Conservation (phyloP, 345 rosid species). For the Barbarea vulgaris region DNA sequence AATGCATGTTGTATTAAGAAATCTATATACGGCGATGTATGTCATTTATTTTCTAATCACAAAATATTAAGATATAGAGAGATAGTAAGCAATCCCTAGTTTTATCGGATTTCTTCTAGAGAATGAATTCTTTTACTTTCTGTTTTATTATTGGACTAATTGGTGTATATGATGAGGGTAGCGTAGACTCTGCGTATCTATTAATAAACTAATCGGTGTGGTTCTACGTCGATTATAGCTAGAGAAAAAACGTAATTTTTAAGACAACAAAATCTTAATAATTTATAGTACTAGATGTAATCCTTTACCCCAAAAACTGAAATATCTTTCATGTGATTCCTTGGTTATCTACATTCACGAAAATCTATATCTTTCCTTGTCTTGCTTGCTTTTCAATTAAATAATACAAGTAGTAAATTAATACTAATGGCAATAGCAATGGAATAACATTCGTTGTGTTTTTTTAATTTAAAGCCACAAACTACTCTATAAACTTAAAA, state of each 20-base stretch:
- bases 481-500: not conserved
- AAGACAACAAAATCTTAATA: constrained; percentile 22
- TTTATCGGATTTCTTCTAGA: constrained; percentile 10
- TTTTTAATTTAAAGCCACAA: constrained; percentile 1
- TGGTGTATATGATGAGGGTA: constrained; percentile 24
- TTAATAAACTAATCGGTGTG: constrained; percentile 2
- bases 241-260: not conserved
- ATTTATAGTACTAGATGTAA: constrained; percentile 21
- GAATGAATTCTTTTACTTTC: constrained; percentile 1
- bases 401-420: not conserved
- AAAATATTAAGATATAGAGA: constrained; percentile 13
- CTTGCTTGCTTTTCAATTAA: constrained; percentile 25
- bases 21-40: not conserved
- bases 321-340: constrained; percentile 40
- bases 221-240: constrained; percentile 14
- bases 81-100: constrained; percentile 34
- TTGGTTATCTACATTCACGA: constrained; percentile 41
- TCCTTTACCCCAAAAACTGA: constrained; percentile 18
- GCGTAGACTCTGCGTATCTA: constrained; percentile 29
- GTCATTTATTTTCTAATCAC: not conserved
- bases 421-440: constrained; percentile 9
- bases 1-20: constrained; percentile 8
- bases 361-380: constrained; percentile 32
- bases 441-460: not conserved
- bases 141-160: constrained; percentile 2